phyloP scores from a whole-genome alignment of 371 early-diverging fungal genomes.

The Haplosporangium sp. region DNA sequence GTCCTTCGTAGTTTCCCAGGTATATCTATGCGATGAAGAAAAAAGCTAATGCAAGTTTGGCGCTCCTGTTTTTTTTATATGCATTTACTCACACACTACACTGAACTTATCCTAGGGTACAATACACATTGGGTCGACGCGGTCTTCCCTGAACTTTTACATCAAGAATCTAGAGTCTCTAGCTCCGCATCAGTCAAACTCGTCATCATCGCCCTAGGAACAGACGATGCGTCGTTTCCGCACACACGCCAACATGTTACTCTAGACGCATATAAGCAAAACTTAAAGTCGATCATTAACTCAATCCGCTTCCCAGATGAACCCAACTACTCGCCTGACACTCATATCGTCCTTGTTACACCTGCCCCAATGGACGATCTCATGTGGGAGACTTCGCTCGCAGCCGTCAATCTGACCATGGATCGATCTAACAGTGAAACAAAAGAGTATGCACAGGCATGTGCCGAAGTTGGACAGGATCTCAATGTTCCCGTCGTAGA shows the following conservation, averaged over 20 bases:
- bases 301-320: slow-evolving; percentile 45
- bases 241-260: slow-evolving; percentile 48
- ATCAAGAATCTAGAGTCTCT: slow-evolving; percentile 24
- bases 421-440: slow-evolving; percentile 46
- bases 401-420: slow-evolving; percentile 19
- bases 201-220: slow-evolving; percentile 47
- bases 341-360: slow-evolving; percentile 41
- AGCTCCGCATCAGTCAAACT: slow-evolving; percentile 23
- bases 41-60: neutral
- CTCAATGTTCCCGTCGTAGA: slow-evolving; percentile 44
- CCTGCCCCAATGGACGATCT: slow-evolving; percentile 41
- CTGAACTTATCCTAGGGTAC: slow-evolving; percentile 20
- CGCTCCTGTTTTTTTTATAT: neutral
- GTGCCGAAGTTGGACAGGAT: slow-evolving; percentile 33
- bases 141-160: slow-evolving; percentile 43
- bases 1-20: slow-evolving; percentile 51
- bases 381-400: slow-evolving; percentile 36
- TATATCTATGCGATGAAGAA: neutral
- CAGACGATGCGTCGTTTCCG: slow-evolving; percentile 47
- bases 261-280: slow-evolving; percentile 32
- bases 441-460: slow-evolving; percentile 39
- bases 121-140: slow-evolving; percentile 48
- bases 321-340: slow-evolving; percentile 48
- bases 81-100: neutral
- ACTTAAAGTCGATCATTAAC: slow-evolving; percentile 25